Evolutionary conservation across 2,329 filamentous ascomycete genomes (phyloP), one percentile per base, ranked within the genome.

Genomic region (Coniochaeta sp.): DNA sequence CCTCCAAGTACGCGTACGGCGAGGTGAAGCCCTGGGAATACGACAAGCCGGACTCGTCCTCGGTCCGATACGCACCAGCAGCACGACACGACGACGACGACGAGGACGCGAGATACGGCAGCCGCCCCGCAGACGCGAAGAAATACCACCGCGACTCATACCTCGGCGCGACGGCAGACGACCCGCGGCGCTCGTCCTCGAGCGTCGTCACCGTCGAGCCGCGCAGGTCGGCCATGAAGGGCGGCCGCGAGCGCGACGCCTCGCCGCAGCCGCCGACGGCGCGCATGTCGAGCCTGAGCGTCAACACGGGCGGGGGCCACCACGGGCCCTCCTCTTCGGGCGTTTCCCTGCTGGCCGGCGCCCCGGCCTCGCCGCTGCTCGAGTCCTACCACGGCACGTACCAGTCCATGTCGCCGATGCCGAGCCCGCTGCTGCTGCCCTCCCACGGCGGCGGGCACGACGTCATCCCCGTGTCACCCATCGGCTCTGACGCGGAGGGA

Each of bases 361-460:
- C 91, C 1, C 91, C 92, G 0, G 85, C 85, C 1, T 96, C 91
- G 63, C 95, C 93, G 0, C 79, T 98, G 57, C 84, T 96, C 1
- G 93, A 98, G 74, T 88, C 95, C 0, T 98, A 98, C 74, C 89
- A 88, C 63, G 93, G 93, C 42, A 96, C 93, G 0, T 98, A 96
- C 68, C 93, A 98, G 73, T 91, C 90, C 61, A 90, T 96, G 67
- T 96, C 93, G 0, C 93, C 93, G 0, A 96, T 97, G 91, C 93
- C 93, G 0, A 92, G 92, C 0, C 91, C 93, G 0, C 77, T 93
- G 26, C 79, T 87, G 67, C 69, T 86, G 4, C 73, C 85, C 2
- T 75, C 77, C 55, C 73, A 79, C 32, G 77, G 81, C 38, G 79
- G 86, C 10, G 82, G 84, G 24, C 70, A 81, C 44, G 68, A 68